These are phyloP conservation scores for Tylopilus sp. DNA, from an alignment of 768 basidiomycete genomes.

Conservation along the genomic window DNA sequence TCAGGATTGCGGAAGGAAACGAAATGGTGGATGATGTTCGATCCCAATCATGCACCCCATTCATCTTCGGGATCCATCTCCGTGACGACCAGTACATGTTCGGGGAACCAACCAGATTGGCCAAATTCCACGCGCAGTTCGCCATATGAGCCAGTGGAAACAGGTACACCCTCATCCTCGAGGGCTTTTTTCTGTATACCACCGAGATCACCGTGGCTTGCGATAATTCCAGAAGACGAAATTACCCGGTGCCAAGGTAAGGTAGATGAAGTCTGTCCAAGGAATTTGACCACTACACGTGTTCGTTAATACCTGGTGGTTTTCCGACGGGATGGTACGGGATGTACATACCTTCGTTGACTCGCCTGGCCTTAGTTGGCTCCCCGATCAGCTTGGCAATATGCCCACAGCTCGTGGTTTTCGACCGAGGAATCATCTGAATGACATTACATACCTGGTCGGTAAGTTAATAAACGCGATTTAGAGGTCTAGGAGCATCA, in stretches of 20 bases:
- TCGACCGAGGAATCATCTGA: conserved; percentile 59
- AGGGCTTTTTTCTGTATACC: conserved; percentile 67
- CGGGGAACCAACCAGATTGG: conserved; percentile 65
- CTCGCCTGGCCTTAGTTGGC: conserved; percentile 71
- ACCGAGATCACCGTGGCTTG: conserved; percentile 68
- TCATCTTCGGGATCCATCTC: conserved; percentile 16
- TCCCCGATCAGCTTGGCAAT: conserved; percentile 75
- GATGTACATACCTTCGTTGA: conserved; percentile 72
- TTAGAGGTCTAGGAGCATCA: no score
- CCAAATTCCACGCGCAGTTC: conserved; percentile 54
- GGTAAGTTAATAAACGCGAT: background rate
- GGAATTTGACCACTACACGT: conserved; percentile 62
- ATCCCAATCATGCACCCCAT: conserved; percentile 18
- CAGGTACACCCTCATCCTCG: conserved; percentile 72
- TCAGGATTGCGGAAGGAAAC: background rate
- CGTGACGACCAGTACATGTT: conserved; percentile 5
- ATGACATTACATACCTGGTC: conserved; percentile 65
- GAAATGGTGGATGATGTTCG: no score
- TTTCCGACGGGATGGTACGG: background rate
- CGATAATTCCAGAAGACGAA: conserved; percentile 62
- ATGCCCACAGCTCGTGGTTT: conserved; percentile 74
- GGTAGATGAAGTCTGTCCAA: conserved; percentile 55
- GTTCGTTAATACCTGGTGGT: background rate
- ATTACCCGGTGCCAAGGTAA: conserved; percentile 82
- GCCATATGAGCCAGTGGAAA: conserved; percentile 48